Evolutionary conservation across 192 early-diverging fungal species (phyloP).

Genomic region (Backusella sp.): DNA sequence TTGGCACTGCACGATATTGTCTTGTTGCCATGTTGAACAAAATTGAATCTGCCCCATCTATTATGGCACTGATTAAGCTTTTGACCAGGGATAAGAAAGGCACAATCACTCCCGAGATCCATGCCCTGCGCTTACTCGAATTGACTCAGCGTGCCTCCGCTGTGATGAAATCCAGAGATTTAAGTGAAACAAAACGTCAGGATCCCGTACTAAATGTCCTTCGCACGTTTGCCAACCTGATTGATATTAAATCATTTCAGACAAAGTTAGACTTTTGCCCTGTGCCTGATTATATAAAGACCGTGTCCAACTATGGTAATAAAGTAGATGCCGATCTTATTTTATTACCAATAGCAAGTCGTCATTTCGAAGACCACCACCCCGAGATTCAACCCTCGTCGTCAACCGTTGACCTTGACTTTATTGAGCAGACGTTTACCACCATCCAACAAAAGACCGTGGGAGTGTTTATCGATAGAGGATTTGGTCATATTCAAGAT

Average conservation of each 20-base stretch:
- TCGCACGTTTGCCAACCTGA: conserved; percentile 76
- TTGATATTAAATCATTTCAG: conserved; percentile 55
- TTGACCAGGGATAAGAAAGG: conserved; percentile 29
- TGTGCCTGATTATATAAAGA: conserved; percentile 66
- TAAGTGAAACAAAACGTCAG: conserved; percentile 51
- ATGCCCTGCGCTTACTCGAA: conserved; percentile 78
- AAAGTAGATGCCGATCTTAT: conserved; percentile 63
- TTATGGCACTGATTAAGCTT: conserved; percentile 68
- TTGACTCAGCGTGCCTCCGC: conserved; percentile 78
- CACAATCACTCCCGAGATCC: conserved; percentile 20
- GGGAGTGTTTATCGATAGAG: conserved; percentile 71
- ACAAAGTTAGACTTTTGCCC: conserved; percentile 61
- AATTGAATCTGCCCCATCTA: conserved; percentile 62
- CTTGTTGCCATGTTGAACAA: conserved; percentile 62
- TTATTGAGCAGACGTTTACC: conserved; percentile 16
- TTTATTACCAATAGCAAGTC: conserved; percentile 66
- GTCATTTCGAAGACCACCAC: conserved; percentile 15
- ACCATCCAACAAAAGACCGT: conserved; percentile 40
- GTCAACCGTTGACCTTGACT: background rate
- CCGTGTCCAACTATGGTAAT: conserved; percentile 55
- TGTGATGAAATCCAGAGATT: conserved; percentile 75
- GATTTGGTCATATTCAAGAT: conserved; percentile 52
- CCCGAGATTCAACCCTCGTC: background rate
- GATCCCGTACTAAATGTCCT: conserved; percentile 85
- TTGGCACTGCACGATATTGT: conserved; percentile 1